A percentile compares a stretch with the other conserved stretches of the same genome.
These are phyloP conservation scores for Echium plantagineum DNA, from an alignment of 257 asterid genomes.

Conservation along the genomic window DNA sequence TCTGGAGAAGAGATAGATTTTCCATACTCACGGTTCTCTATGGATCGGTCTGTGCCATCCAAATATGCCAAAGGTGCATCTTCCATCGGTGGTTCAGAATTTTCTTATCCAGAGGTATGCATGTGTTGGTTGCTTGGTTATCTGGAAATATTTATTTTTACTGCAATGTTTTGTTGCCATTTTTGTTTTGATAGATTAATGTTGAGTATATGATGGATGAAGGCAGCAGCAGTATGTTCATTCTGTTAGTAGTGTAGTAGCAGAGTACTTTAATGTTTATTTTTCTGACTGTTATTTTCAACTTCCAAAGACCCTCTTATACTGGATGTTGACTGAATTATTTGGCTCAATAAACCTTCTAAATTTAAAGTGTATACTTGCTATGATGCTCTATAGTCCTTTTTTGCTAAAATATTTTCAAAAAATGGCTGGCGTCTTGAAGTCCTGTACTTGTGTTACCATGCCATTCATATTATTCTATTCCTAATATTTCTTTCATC, in stretches of 20 bases:
- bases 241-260: no score
- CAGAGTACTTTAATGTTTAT: background rate
- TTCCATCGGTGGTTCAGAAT: slow-evolving; percentile 38
- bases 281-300: background rate
- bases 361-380: no score
- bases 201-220: background rate
- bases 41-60: slow-evolving; percentile 39
- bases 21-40: slow-evolving; percentile 46
- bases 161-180: no score
- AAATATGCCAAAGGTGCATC: slow-evolving; percentile 51
- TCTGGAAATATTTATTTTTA: background rate
- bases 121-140: background rate
- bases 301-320: background rate
- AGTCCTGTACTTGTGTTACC: background rate
- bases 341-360: background rate
- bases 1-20: slow-evolving; percentile 63
- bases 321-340: no score
- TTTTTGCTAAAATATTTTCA: no score
- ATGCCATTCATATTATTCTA: no score
- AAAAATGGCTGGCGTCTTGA: no score
- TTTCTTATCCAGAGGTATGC: slow-evolving; percentile 67
- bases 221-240: background rate
- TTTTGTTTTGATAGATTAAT: slow-evolving; percentile 1
- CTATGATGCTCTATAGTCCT: no score
- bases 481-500: no score